Percentiles rank a stretch among this genome's conserved stretches.
These are phyloP conservation scores for Oryza officinalis DNA, from an alignment of 176 grass and related monocot genomes.

Conservation along the genomic window DNA sequence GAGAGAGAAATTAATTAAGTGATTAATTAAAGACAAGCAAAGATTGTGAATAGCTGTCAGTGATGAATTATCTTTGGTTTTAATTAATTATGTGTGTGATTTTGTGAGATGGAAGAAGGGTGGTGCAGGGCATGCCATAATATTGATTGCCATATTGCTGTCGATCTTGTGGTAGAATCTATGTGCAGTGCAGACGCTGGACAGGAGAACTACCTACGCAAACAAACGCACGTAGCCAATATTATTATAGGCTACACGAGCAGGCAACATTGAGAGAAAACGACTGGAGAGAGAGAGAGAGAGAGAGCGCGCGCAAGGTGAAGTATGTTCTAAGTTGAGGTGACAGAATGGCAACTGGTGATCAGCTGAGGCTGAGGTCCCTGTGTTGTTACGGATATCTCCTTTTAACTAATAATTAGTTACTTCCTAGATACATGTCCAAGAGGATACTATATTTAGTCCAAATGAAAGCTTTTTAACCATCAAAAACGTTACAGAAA, in stretches of 20 bases:
- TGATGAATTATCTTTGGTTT: neutral
- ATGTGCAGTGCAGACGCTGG: neutral
- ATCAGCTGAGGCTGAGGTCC: neutral
- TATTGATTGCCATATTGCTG: neutral
- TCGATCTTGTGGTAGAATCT: constrained; percentile 36
- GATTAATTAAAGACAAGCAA: neutral
- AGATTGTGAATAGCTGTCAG: constrained; percentile 8
- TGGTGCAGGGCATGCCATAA: neutral
- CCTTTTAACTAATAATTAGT: too few species aligned
- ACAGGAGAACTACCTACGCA: constrained; percentile 17
- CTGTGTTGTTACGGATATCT: neutral
- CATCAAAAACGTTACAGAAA: constrained; percentile 4
- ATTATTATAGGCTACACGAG: constrained; percentile 17
- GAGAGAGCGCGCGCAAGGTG: constrained; percentile 13
- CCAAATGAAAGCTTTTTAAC: constrained; percentile 32
- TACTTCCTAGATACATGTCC: constrained; percentile 12
- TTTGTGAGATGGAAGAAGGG: constrained; percentile 11
- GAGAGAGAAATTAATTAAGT: neutral
- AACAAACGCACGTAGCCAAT: constrained; percentile 29
- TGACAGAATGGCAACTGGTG: constrained; percentile 46
- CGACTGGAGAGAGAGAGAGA: neutral
- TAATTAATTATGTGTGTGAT: neutral
- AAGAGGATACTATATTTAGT: neutral
- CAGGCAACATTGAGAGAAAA: constrained; percentile 22
- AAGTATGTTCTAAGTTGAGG: constrained; percentile 51